These are phyloP conservation scores for Sindora glabra DNA, from an alignment of 306 rosid genomes.

Conservation along the genomic window DNA sequence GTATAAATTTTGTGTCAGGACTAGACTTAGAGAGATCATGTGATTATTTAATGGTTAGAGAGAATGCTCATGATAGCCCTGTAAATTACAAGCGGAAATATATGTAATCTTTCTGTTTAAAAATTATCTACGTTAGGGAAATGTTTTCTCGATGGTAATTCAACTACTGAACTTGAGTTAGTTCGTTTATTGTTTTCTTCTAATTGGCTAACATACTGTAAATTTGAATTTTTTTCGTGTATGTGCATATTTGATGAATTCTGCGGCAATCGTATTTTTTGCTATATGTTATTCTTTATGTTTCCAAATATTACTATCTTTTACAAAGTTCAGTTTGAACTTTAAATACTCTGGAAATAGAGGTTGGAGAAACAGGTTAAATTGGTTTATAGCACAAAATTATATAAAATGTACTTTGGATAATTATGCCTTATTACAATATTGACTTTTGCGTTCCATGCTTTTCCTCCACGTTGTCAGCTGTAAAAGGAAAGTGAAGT, in stretches of 20 bases:
- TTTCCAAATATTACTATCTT: not conserved
- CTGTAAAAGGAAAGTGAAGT: not conserved
- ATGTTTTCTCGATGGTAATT: not conserved
- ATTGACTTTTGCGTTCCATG: not conserved
- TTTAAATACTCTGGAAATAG: not conserved
- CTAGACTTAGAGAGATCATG: too few relatives aligned
- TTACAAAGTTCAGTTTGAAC: slow-evolving; percentile 8
- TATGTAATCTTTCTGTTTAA: not conserved
- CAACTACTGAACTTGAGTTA: not conserved
- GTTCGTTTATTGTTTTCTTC: not conserved
- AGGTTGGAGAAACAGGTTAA: slow-evolving; percentile 8
- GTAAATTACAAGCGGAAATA: too few relatives aligned
- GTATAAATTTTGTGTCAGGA: too few relatives aligned
- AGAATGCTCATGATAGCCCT: not conserved
- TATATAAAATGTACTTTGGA: not conserved
- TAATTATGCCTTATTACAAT: not conserved
- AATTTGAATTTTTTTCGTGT: not conserved
- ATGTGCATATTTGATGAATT: not conserved
- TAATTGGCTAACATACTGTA: not conserved
- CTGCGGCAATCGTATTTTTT: not conserved
- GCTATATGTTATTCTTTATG: not conserved
- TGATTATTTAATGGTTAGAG: not conserved
- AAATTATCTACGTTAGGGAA: not conserved
- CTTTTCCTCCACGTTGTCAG: not conserved
- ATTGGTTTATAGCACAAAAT: not conserved